Evolutionary conservation across 768 basidiomycete genomes (phyloP).

Genomic region (Panus rudis): DNA sequence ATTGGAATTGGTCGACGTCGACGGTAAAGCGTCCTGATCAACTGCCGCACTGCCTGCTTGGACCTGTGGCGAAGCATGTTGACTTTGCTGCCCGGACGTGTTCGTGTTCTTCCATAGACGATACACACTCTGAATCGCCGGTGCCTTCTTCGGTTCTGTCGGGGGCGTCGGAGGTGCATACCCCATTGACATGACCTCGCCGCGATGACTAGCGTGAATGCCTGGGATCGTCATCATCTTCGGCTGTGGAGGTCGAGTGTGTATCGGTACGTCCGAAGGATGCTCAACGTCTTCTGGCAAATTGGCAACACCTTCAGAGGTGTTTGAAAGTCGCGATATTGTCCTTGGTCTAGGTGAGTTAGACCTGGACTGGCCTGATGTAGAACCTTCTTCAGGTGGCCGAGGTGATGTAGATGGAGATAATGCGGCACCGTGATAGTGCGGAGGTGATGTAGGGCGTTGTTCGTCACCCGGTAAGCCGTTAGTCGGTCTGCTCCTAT

Average conservation of each 20-base stretch:
- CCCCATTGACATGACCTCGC: conserved; percentile 82
- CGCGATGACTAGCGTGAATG: conserved; percentile 79
- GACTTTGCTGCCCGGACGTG: conserved; percentile 1
- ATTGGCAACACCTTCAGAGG: conserved; percentile 10
- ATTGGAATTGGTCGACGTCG: conserved; percentile 1
- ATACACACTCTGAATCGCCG: conserved; percentile 63
- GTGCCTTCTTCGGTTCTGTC: conserved; percentile 37
- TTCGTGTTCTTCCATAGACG: conserved; percentile 58
- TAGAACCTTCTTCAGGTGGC: conserved; percentile 3
- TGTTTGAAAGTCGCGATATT: conserved; percentile 18
- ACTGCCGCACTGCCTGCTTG: background rate
- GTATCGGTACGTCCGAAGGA: conserved; percentile 42
- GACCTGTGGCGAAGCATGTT: background rate
- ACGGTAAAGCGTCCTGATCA: background rate
- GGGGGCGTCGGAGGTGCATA: conserved; percentile 49
- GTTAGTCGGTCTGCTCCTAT: no score
- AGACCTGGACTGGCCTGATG: background rate
- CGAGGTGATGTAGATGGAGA: conserved; percentile 20
- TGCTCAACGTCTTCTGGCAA: conserved; percentile 21
- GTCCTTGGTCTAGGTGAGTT: conserved; percentile 24
- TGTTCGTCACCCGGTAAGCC: background rate
- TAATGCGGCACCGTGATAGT: conserved; percentile 13
- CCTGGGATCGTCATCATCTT: conserved; percentile 84
- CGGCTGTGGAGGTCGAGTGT: conserved; percentile 65
- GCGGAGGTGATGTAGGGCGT: conserved; percentile 16